Evolutionary conservation across 2,329 filamentous ascomycete species (phyloP), one percentile per base, ranked within the genome.

Genomic region (Neurospora sp.): DNA sequence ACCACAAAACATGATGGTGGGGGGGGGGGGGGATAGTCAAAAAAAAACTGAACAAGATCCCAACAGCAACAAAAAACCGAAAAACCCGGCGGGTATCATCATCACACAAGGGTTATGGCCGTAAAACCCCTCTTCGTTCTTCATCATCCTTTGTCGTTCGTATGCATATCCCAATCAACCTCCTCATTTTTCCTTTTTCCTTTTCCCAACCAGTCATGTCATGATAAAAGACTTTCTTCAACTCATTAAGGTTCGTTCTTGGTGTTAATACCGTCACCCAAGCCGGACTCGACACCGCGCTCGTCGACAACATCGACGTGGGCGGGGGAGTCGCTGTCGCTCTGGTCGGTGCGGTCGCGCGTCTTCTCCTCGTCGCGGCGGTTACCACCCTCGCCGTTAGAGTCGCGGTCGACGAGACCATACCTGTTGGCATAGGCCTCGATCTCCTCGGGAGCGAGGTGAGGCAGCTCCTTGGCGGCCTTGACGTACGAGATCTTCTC

Each of bases 401-500:
- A 38, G 12, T 70, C 37, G 37, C 37, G 36, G 41, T 69, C 70
- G 52, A 78, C 73, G 19, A 79, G 75, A 17, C 77, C 77, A 46
- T 78, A 79, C 39, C 71, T 73, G 65, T 74, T 72, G 68, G 82
- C 80, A 71, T 86, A 84, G 68, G 81, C 77, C 77, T 88, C 85
- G 38, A 88, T 82, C 73, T 88, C 83, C 62, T 82, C 80, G 10
- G 82, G 81, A 3, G 81, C 77, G 12, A 89, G 79, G 71, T 83
- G 81, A 0, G 87, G 87, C 70, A 90, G 77, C 67, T 88, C 82
- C 73, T 85, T 81, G 39, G 86, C 84, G 5, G 87, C 87, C 72
- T 81, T 81, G 69, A 89, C 86, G 71, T 89, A 88, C 4, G 83
- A 86, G 5, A 86, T 88, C 1, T 87, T 85, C 78, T 89, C 88